Percentiles rank a stretch among this genome's conserved stretches.
These are phyloP conservation scores for Hygrophorus pudorinus DNA, from an alignment of 768 basidiomycete genomes.

Conservation along the genomic window DNA sequence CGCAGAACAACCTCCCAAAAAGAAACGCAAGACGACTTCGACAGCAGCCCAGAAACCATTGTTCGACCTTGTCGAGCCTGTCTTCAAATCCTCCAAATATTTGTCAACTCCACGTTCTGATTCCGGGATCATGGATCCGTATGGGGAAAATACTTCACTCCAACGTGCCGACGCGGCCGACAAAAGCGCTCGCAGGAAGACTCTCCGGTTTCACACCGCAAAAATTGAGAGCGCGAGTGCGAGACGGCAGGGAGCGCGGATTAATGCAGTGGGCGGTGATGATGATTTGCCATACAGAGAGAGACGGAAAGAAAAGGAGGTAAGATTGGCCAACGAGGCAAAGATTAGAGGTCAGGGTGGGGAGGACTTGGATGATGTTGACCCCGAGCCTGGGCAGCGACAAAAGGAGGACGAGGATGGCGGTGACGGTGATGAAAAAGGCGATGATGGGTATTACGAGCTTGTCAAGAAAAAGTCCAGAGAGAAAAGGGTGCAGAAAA, in stretches of 20 bases:
- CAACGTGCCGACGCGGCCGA: slow-evolving; percentile 68
- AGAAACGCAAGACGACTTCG: slow-evolving; percentile 44
- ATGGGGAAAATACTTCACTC: slow-evolving; percentile 67
- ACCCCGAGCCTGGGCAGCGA: slow-evolving; percentile 28
- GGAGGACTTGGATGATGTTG: slow-evolving; percentile 55
- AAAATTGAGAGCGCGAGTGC: slow-evolving; percentile 79
- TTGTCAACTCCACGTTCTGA: slow-evolving; percentile 17
- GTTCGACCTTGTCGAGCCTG: slow-evolving; percentile 78
- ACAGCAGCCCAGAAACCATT: slow-evolving; percentile 23
- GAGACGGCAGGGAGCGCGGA: slow-evolving; percentile 64
- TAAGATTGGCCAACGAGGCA: slow-evolving; percentile 43
- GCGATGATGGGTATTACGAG: slow-evolving; percentile 79
- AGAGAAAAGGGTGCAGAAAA: slow-evolving; percentile 70
- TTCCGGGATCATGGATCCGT: slow-evolving; percentile 33
- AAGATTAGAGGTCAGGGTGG: slow-evolving; percentile 44
- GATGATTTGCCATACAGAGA: slow-evolving; percentile 91
- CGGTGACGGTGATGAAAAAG: slow-evolving; percentile 31
- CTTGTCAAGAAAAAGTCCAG: slow-evolving; percentile 69
- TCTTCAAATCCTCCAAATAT: slow-evolving; percentile 39
- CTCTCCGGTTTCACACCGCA: slow-evolving; percentile 87
- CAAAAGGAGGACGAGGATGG: slow-evolving; percentile 30
- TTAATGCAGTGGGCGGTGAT: slow-evolving; percentile 72
- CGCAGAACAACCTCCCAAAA: slow-evolving; percentile 39
- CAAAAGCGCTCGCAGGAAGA: slow-evolving; percentile 72
- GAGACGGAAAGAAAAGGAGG: slow-evolving; percentile 53